A percentile compares a stretch with the other conserved stretches of the same genome.
Conservation (phyloP, 1,284 basidiomycete species). For the Phlebopus sp. region DNA sequence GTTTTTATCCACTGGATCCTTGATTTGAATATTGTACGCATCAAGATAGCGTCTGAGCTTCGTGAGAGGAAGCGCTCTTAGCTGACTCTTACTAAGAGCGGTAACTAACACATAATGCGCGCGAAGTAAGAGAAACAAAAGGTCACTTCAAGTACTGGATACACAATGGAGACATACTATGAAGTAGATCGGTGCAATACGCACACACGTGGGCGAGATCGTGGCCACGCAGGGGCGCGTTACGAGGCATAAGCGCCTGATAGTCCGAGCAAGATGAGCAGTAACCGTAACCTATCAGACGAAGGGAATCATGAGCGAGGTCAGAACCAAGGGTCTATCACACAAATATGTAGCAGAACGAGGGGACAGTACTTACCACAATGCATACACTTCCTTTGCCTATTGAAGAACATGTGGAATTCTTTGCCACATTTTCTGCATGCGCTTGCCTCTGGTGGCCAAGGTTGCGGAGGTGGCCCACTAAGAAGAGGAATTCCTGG, state of each 20-base stretch:
- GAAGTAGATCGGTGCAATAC: slow-evolving; percentile 68
- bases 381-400: slow-evolving; percentile 68
- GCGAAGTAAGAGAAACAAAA: neutral
- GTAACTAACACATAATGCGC: slow-evolving; percentile 48
- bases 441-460: slow-evolving; percentile 39
- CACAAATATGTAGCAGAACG: neutral
- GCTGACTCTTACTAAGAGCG: slow-evolving; percentile 52
- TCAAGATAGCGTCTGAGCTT: slow-evolving; percentile 66
- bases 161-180: slow-evolving; percentile 44
- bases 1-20: slow-evolving; percentile 68
- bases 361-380: slow-evolving; percentile 51
- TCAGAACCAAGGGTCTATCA: neutral
- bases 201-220: slow-evolving; percentile 63
- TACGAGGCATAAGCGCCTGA: slow-evolving; percentile 69
- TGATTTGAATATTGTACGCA: slow-evolving; percentile 65
- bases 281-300: slow-evolving; percentile 58
- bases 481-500: slow-evolving; percentile 68
- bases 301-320: neutral
- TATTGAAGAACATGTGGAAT: slow-evolving; percentile 64
- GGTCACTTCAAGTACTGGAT: neutral
- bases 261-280: slow-evolving; percentile 72
- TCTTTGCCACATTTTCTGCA: slow-evolving; percentile 76
- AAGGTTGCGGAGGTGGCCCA: slow-evolving; percentile 47
- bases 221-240: slow-evolving; percentile 51
- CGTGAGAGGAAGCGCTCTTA: slow-evolving; percentile 52